Evolutionary conservation across 116 monocot genomes (phyloP), one percentile per base, ranked within the genome.

Genomic region (Papilionanthe hybrid): DNA sequence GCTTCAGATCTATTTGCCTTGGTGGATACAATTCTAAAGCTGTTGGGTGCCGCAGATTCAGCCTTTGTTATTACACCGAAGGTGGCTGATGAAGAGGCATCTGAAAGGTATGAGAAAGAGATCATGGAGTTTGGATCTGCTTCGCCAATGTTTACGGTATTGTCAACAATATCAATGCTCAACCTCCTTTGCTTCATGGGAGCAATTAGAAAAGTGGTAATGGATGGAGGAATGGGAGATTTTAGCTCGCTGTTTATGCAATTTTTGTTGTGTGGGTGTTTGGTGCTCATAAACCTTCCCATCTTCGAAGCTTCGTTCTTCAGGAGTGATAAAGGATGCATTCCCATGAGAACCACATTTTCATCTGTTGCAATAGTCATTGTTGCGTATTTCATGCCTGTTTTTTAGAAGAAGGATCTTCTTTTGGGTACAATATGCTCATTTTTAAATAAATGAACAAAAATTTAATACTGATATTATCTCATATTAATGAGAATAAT

Each of bases 61-160:
- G 53, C 79, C 19, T 92, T 92, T 76, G 23, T 55, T 17, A 53
- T 92, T 50, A 87, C 93, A 5, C 37, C 82, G 32, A 93, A 93
- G 84, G 82, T 90, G 15, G 63, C 72, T 6, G 83, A 84, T 22
- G 81, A 79, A 13, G 90, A 85, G 13, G 75, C 75, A 3, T 78
- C 30, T 20, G 81, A 78, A 71, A 83, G 90, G 75, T 90, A 88
- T 71, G 83, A 85, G 78, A 23, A 85, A 32, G 90, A 87, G 77
- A 77, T 89, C 0, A 93, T 93, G 79, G 93, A 90, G 66, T 90
- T 90, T 37, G 92, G 89, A 1, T 42, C 82, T 0, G 66, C 85
- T 28, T 81, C 86, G 3, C 49, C 76, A 30, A 85, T 84, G 86
- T 83, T 93, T 18, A 82, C 57, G 5, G 76, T 93, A 18, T 75